Percentiles rank a stretch among this genome's conserved stretches.
Conservation (phyloP, 2,329 filamentous ascomycete species). For the Aureobasidium sp. region DNA sequence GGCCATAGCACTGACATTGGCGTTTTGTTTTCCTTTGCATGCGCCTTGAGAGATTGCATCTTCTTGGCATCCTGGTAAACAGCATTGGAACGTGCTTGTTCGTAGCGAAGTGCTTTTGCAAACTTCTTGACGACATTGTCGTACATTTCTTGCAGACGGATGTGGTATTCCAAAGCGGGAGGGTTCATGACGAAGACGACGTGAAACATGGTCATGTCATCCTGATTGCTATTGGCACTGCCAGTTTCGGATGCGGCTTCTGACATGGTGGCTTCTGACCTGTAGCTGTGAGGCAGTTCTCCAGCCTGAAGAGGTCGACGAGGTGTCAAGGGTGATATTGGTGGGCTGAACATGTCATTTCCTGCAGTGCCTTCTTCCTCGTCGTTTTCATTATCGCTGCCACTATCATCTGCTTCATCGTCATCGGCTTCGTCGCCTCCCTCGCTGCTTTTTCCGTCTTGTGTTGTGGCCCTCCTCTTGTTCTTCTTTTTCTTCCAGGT, state of each 20-base stretch:
- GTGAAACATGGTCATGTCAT: slow-evolving; percentile 94
- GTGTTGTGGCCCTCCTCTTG: not conserved
- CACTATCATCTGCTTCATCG: not conserved
- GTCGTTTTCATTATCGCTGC: slow-evolving; percentile 4
- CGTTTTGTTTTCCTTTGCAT: slow-evolving; percentile 49
- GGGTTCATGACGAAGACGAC: slow-evolving; percentile 86
- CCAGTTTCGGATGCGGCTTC: slow-evolving; percentile 24
- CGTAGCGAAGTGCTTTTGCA: slow-evolving; percentile 85
- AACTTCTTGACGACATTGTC: slow-evolving; percentile 85
- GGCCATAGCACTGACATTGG: slow-evolving; percentile 61
- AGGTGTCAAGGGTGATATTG: not conserved
- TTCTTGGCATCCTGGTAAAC: slow-evolving; percentile 84
- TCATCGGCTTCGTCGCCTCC: not conserved
- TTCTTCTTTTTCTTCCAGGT: slow-evolving; percentile 52
- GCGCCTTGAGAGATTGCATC: slow-evolving; percentile 73
- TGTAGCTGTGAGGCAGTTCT: not conserved
- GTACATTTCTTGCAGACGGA: slow-evolving; percentile 69
- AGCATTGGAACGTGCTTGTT: slow-evolving; percentile 82
- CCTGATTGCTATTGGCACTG: slow-evolving; percentile 26
- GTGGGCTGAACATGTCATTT: not conserved
- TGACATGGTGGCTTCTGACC: not conserved
- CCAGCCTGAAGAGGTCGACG: not conserved
- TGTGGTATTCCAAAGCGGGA: slow-evolving; percentile 65
- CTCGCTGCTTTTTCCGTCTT: not conserved
- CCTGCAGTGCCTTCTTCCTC: not conserved